A percentile compares a stretch with the other conserved stretches of the same genome.
These are phyloP conservation scores for Eucalyptus erythrocorys DNA, from an alignment of 345 rosid species.

Conservation along the genomic window DNA sequence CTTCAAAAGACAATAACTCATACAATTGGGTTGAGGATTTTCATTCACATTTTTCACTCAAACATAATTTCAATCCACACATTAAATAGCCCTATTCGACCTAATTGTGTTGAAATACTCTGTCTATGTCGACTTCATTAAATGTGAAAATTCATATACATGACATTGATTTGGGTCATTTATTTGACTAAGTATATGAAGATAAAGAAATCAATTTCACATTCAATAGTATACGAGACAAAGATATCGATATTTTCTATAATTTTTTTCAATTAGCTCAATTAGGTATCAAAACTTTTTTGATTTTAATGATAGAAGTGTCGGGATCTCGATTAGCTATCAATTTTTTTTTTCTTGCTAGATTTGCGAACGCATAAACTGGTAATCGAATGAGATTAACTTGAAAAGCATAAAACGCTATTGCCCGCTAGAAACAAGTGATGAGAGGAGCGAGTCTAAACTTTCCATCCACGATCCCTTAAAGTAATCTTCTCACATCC, in stretches of 20 bases:
- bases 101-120: not conserved
- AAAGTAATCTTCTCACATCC: not conserved
- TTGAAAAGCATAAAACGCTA: not conserved
- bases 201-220: not conserved
- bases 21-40: not conserved
- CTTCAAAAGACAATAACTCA: not conserved
- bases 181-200: not conserved
- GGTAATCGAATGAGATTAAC: too few relatives aligned
- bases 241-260: not conserved
- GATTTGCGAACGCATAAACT: too few relatives aligned
- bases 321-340: not conserved
- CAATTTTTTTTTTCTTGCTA: not conserved
- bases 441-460: not conserved
- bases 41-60: not conserved
- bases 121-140: not conserved
- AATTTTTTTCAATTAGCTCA: not conserved
- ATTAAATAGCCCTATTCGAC: not conserved
- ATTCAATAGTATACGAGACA: not conserved
- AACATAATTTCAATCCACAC: not conserved
- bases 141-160: not conserved
- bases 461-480: not conserved
- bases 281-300: not conserved
- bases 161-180: not conserved
- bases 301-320: not conserved
- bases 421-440: not conserved